These are phyloP conservation scores for Yamadazyma buinensis DNA, from an alignment of 1,139 yeast species.

Conservation along the genomic window DNA sequence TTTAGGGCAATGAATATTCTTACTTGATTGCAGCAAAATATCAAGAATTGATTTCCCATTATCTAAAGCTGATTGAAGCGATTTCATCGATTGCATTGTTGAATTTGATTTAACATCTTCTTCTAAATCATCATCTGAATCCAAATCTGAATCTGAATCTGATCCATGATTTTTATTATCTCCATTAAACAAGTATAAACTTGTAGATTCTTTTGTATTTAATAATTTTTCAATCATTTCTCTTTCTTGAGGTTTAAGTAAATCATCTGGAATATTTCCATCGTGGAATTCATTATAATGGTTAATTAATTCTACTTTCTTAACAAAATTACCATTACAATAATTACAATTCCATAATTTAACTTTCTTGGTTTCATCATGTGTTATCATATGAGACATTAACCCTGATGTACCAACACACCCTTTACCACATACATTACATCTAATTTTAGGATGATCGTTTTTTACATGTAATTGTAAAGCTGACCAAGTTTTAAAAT, in stretches of 20 bases:
- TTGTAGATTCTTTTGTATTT: slow-evolving; percentile 12
- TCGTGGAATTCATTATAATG: slow-evolving; percentile 47
- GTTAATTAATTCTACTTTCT: slow-evolving; percentile 30
- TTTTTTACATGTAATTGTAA: slow-evolving; percentile 68
- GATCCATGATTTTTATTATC: neutral
- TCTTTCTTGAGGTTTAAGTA: slow-evolving; percentile 25
- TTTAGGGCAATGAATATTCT: slow-evolving; percentile 42
- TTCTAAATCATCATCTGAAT: slow-evolving; percentile 12
- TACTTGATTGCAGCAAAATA: slow-evolving; percentile 30
- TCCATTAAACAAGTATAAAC: slow-evolving; percentile 2
- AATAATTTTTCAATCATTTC: slow-evolving; percentile 20
- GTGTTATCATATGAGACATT: slow-evolving; percentile 62
- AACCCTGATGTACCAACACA: slow-evolving; percentile 75
- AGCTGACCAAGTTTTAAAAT: slow-evolving; percentile 74
- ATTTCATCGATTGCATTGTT: slow-evolving; percentile 17
- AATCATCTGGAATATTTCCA: slow-evolving; percentile 34
- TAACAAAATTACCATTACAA: slow-evolving; percentile 39
- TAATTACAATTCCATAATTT: slow-evolving; percentile 62
- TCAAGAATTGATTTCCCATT: slow-evolving; percentile 29
- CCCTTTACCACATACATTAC: slow-evolving; percentile 65
- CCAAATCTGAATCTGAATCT: slow-evolving; percentile 1
- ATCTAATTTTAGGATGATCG: slow-evolving; percentile 68
- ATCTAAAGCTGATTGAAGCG: slow-evolving; percentile 20
- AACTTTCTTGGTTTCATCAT: slow-evolving; percentile 44
- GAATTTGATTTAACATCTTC: slow-evolving; percentile 9